Percentiles rank a stretch among this genome's conserved stretches.
phyloP scores from a whole-genome alignment of 805 yeast species.

The Yamadazyma endophytica region DNA sequence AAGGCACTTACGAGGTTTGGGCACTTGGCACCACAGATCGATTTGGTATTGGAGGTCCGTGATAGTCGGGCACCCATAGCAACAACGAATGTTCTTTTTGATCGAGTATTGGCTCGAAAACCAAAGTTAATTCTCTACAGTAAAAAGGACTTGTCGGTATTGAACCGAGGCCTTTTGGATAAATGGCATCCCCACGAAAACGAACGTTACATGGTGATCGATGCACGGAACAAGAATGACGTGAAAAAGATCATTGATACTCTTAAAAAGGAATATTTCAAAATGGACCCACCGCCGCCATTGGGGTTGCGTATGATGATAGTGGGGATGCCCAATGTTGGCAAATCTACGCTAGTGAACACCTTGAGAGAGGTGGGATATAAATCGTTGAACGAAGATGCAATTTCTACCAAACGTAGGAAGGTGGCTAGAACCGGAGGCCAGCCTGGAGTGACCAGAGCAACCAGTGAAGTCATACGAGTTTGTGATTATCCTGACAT shows the following conservation, averaged over 20 bases:
- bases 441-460: slow-evolving; percentile 85
- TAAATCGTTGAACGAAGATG: slow-evolving; percentile 14
- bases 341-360: slow-evolving; percentile 86
- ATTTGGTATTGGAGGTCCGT: slow-evolving; percentile 76
- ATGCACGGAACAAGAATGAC: slow-evolving; percentile 50
- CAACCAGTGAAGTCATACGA: slow-evolving; percentile 70
- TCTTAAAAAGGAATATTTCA: slow-evolving; percentile 41
- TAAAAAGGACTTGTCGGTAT: slow-evolving; percentile 60
- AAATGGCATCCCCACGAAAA: slow-evolving; percentile 28
- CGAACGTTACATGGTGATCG: slow-evolving; percentile 46
- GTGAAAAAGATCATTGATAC: slow-evolving; percentile 47
- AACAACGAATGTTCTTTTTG: slow-evolving; percentile 77
- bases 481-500: slow-evolving; percentile 60
- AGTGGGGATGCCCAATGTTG: slow-evolving; percentile 97
- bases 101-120: slow-evolving; percentile 54
- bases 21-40: slow-evolving; percentile 72
- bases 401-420: slow-evolving; percentile 33
- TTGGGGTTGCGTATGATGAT: slow-evolving; percentile 73
- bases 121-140: slow-evolving; percentile 68
- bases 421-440: slow-evolving; percentile 85
- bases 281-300: slow-evolving; percentile 70
- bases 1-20: slow-evolving; percentile 68
- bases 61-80: slow-evolving; percentile 89
- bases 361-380: slow-evolving; percentile 50
- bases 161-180: slow-evolving; percentile 30